Conservation (phyloP, 2,329 filamentous ascomycete genomes). For the Curvularia hawaiiensis region DNA sequence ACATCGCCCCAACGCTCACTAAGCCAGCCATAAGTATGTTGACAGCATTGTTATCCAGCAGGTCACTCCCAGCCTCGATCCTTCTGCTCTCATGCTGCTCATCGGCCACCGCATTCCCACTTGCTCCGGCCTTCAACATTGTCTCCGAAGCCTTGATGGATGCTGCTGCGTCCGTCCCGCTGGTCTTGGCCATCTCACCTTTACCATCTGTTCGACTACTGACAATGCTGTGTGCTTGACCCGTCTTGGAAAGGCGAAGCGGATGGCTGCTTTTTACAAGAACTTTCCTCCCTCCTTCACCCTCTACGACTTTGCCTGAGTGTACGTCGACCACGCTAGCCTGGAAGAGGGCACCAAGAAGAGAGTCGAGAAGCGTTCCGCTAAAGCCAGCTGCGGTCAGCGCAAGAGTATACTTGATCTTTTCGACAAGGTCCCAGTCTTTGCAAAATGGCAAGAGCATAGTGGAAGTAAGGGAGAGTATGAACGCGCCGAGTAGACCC, state of each 20-base stretch:
- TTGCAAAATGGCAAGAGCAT: conserved; percentile 73
- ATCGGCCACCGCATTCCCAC: conserved; percentile 35
- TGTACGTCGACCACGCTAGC: conserved; percentile 83
- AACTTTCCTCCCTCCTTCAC: conserved; percentile 71
- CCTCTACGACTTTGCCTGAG: conserved; percentile 88
- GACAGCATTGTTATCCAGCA: conserved; percentile 94
- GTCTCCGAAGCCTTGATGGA: conserved; percentile 38
- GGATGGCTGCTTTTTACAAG: conserved; percentile 43
- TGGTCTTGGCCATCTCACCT: conserved; percentile 44
- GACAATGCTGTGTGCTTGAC: conserved; percentile 44
- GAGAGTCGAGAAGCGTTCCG: conserved; percentile 84
- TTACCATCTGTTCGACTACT: conserved; percentile 50
- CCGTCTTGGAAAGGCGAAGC: conserved; percentile 36
- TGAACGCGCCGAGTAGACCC: conserved; percentile 73
- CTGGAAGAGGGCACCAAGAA: conserved; percentile 85
- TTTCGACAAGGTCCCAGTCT: conserved; percentile 31
- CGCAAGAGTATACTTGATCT: conserved; percentile 52
- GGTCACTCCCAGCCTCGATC: conserved; percentile 68
- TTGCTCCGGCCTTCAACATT: conserved; percentile 38
- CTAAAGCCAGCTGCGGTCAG: conserved; percentile 75
- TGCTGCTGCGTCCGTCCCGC: conserved; percentile 26
- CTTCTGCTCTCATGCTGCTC: conserved; percentile 55
- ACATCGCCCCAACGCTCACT: conserved; percentile 82
- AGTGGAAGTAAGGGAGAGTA: conserved; percentile 70
- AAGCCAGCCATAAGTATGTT: conserved; percentile 87